Base-by-base conservation (phyloP, 768 basidiomycete genomes). In the Termitomyces sp. region DNA sequence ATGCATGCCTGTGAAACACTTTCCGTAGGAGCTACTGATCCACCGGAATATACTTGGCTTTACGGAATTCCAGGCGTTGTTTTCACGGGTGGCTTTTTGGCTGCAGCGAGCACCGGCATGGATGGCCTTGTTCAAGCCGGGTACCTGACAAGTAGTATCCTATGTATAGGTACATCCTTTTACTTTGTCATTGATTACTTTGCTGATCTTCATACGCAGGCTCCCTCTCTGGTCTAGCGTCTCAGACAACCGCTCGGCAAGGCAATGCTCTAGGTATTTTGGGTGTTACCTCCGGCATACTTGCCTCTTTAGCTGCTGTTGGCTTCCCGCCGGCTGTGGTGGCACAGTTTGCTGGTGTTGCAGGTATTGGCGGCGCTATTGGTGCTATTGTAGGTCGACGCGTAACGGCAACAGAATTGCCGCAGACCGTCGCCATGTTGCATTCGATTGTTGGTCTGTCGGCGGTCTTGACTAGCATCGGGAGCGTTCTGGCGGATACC, bases 381-480 rank as follows among this genome's bases (percentile, higher is more conserved):
- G 92, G 92, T 10, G 69, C 87, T 13, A 72, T 89, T 62, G 82
- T 94, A 60, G 92, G 92, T 37, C 78, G 91, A 33, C 84, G 92
- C 22, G 89, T 94, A 47, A 92, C 90, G 16, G 88, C 90, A 3
- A 94, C 91, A 18, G 93, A 94, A 66, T 78, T 94, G 36, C 92
- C 92, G 8, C 92, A 94, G 69, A 90, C 79, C 57, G 81, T 83
- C 5, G 82, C 86, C 1, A 86, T 92, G 54, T 74, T 94, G 56
- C 92, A 94, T 67, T 91, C 88, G 34, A 92, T 94, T 33, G 92
- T 94, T 52, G 92, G 92, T 70, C 81, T 94, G 29, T 92, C 92
- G 2, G 92, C 92, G 0, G 92, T 94, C 18, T 74, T 94, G 65
- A 94, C 92, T 16, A 90, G 87, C 54, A 87, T 93, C 41, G 92